A percentile compares a stretch with the other conserved stretches of the same genome.
Evolutionary conservation across 1,139 yeast genomes (phyloP).

Genomic region (Kodamaea plutei): DNA sequence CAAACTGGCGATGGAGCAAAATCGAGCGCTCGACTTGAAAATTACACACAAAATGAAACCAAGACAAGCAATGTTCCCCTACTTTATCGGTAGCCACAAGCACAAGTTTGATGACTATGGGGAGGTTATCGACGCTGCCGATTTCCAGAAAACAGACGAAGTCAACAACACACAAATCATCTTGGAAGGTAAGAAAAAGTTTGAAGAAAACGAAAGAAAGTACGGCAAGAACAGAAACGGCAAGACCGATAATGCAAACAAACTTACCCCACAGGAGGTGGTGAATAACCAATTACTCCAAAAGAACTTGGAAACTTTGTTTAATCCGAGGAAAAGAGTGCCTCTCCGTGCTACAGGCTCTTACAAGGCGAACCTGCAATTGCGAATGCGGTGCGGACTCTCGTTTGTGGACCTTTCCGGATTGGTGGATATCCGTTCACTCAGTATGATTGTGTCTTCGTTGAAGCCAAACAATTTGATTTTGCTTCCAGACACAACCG

Average conservation of each 20-base stretch:
- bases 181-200: slow-evolving; percentile 23
- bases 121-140: slow-evolving; percentile 58
- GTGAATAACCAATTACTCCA: slow-evolving; percentile 41
- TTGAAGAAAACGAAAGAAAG: slow-evolving; percentile 29
- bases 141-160: slow-evolving; percentile 61
- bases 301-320: slow-evolving; percentile 53
- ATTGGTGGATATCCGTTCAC: slow-evolving; percentile 77
- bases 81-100: slow-evolving; percentile 46
- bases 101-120: slow-evolving; percentile 84
- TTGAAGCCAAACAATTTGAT: slow-evolving; percentile 76
- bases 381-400: slow-evolving; percentile 63
- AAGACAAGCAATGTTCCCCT: slow-evolving; percentile 77
- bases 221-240: slow-evolving; percentile 28
- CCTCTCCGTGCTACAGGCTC: slow-evolving; percentile 18
- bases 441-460: slow-evolving; percentile 72
- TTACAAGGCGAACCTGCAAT: slow-evolving; percentile 23
- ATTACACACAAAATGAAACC: slow-evolving; percentile 55
- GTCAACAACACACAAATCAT: slow-evolving; percentile 34
- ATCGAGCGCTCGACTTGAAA: slow-evolving; percentile 55
- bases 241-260: slow-evolving; percentile 21
- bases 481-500: slow-evolving; percentile 47
- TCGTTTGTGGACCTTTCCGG: slow-evolving; percentile 83
- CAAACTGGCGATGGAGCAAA: slow-evolving; percentile 35
- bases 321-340: slow-evolving; percentile 51
- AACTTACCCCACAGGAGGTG: slow-evolving; percentile 43